Conservation (phyloP, 1,284 basidiomycete species). For the Cutaneotrichosporon daszewskae region DNA sequence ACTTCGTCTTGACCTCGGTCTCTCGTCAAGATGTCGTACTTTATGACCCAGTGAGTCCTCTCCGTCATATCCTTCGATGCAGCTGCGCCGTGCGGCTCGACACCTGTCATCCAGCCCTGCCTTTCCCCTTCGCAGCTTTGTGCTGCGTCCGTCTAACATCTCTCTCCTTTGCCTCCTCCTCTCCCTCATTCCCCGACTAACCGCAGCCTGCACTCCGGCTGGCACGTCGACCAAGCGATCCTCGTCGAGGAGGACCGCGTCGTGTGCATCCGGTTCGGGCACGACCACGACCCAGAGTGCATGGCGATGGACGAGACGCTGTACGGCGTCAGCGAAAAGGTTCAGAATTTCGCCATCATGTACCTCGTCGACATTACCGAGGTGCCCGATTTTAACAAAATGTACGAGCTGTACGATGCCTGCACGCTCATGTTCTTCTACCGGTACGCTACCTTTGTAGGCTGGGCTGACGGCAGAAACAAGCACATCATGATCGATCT, state of each 20-base stretch:
- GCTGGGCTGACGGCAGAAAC: slow-evolving; percentile 56
- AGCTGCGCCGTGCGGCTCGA: too few relatives aligned
- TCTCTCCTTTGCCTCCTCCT: not conserved
- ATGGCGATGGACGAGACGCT: slow-evolving; percentile 99
- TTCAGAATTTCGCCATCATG: slow-evolving; percentile 97
- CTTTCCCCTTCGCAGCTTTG: not conserved
- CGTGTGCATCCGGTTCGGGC: slow-evolving; percentile 91
- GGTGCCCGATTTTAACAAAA: slow-evolving; percentile 97
- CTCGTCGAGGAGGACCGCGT: slow-evolving; percentile 95
- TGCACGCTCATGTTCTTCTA: slow-evolving; percentile 99
- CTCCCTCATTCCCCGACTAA: slow-evolving; percentile 2
- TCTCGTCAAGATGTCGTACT: slow-evolving; percentile 52
- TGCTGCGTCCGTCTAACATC: too few relatives aligned
- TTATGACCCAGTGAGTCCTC: slow-evolving; percentile 48
- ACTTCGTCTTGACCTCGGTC: too few relatives aligned
- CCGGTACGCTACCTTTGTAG: slow-evolving; percentile 65
- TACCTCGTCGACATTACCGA: slow-evolving; percentile 94
- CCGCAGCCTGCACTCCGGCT: slow-evolving; percentile 71
- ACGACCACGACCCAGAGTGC: slow-evolving; percentile 91
- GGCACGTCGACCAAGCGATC: slow-evolving; percentile 95
- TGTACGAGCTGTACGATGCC: slow-evolving; percentile 71
- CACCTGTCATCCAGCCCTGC: not conserved
- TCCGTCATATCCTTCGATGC: not conserved
- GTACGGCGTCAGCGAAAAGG: slow-evolving; percentile 85
- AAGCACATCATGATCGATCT: slow-evolving; percentile 99